A percentile compares a stretch with the other conserved stretches of the same genome.
Evolutionary conservation across 768 basidiomycete genomes (phyloP).

Genomic region (Hypholoma sublateritium): DNA sequence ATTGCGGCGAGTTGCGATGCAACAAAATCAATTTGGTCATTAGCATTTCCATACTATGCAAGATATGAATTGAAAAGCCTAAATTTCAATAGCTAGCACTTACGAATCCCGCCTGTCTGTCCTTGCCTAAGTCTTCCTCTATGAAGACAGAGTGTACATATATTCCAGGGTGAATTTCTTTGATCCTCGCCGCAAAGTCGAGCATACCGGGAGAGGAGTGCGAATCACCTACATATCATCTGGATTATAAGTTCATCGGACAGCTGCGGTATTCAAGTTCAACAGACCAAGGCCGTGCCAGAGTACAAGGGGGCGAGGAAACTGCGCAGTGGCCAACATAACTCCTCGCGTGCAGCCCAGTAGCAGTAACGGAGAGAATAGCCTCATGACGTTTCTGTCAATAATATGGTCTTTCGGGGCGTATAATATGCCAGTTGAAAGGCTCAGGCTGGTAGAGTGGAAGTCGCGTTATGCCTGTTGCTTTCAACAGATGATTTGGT

Average conservation of each 20-base stretch:
- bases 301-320: slow-evolving; percentile 21
- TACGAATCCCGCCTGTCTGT: slow-evolving; percentile 72
- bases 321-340: background rate
- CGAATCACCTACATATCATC: slow-evolving; percentile 54
- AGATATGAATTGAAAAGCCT: background rate
- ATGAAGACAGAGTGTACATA: slow-evolving; percentile 77
- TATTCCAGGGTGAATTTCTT: slow-evolving; percentile 68
- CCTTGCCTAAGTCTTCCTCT: slow-evolving; percentile 57
- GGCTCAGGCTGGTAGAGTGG: too few species aligned
- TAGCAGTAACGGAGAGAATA: slow-evolving; percentile 63
- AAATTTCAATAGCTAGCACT: slow-evolving; percentile 20
- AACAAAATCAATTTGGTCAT: slow-evolving; percentile 66
- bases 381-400: background rate
- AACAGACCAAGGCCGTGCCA: slow-evolving; percentile 27
- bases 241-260: background rate
- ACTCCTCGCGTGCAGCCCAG: background rate
- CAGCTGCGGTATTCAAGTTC: background rate
- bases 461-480: too few species aligned
- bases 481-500: background rate
- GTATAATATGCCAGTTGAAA: too few species aligned
- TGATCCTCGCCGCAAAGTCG: slow-evolving; percentile 57
- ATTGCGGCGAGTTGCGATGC: slow-evolving; percentile 63
- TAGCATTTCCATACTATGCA: slow-evolving; percentile 72
- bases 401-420: background rate
- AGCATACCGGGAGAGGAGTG: slow-evolving; percentile 73